These are phyloP conservation scores for Globisporangium spinosum DNA, from an alignment of 352 stramenopile species.

Conservation along the genomic window DNA sequence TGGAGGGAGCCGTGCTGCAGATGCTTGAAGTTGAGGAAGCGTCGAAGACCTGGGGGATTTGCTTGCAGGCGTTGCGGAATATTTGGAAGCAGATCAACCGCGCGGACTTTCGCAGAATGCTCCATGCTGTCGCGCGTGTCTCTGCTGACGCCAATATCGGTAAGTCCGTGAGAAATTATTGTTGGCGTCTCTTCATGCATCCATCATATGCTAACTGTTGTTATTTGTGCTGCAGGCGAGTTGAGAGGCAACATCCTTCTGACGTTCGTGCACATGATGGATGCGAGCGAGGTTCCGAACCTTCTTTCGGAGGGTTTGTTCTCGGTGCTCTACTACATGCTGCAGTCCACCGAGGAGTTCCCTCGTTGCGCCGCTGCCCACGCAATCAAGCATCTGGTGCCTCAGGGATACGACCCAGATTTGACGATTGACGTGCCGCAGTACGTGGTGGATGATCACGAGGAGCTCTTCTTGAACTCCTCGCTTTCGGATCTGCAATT, in stretches of 20 bases:
- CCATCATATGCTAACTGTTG: conserved; percentile 13
- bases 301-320: conserved; percentile 77
- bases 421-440: conserved; percentile 72
- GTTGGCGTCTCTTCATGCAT: background rate
- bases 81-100: conserved; percentile 89
- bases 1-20: conserved; percentile 85
- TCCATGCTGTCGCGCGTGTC: conserved; percentile 76
- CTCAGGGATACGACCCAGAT: conserved; percentile 63
- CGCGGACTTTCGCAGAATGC: conserved; percentile 82
- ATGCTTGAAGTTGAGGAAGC: conserved; percentile 86
- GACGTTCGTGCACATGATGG: conserved; percentile 90
- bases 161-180: background rate
- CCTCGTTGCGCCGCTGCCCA: conserved; percentile 74
- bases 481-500: conserved; percentile 85
- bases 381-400: conserved; percentile 85
- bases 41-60: conserved; percentile 73
- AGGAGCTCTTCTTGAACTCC: conserved; percentile 83
- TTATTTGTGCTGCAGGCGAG: conserved; percentile 37
- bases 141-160: conserved; percentile 71
- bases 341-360: conserved; percentile 74
- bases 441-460: conserved; percentile 85
- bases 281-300: conserved; percentile 60
- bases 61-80: conserved; percentile 75
- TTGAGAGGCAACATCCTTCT: conserved; percentile 83
- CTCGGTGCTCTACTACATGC: conserved; percentile 75